These are phyloP conservation scores for Xylaria scruposa DNA, from an alignment of 495 filamentous ascomycete species.

Conservation along the genomic window DNA sequence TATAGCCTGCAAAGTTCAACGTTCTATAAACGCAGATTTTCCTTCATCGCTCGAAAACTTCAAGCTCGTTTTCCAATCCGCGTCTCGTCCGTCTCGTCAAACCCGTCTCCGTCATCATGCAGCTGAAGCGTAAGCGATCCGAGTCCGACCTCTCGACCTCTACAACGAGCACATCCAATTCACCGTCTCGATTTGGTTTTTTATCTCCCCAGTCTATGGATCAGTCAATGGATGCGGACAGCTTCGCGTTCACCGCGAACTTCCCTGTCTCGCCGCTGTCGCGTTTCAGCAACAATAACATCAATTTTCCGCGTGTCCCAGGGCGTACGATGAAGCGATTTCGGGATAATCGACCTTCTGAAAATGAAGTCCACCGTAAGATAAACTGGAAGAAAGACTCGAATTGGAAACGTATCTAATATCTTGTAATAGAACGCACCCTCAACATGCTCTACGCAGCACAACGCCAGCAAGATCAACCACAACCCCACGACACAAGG, in stretches of 20 bases:
- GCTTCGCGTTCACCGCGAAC: constrained; percentile 27
- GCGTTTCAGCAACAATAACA: constrained; percentile 13
- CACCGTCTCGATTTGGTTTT: constrained; percentile 37
- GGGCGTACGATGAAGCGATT: constrained; percentile 59
- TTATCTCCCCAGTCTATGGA: constrained; percentile 4
- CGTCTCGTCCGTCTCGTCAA: background rate
- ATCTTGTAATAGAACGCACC: constrained; percentile 49
- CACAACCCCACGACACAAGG: background rate
- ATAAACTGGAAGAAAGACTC: background rate
- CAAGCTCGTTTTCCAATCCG: background rate
- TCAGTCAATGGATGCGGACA: constrained; percentile 30
- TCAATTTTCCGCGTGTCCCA: constrained; percentile 39
- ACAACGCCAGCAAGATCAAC: constrained; percentile 44
- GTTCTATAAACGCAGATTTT: background rate
- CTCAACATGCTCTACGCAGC: constrained; percentile 55
- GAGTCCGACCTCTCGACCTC: constrained; percentile 55
- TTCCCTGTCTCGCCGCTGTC: constrained; percentile 1
- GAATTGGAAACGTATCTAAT: constrained; percentile 15
- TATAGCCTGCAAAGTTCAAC: background rate
- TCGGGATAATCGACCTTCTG: constrained; percentile 57
- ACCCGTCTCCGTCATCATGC: constrained; percentile 44
- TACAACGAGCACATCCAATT: constrained; percentile 44
- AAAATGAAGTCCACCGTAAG: constrained; percentile 54
- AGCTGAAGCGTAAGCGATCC: constrained; percentile 60
- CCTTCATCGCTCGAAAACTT: background rate